phyloP scores from a whole-genome alignment of 768 basidiomycete species.

The Lactifluus subvellereus region DNA sequence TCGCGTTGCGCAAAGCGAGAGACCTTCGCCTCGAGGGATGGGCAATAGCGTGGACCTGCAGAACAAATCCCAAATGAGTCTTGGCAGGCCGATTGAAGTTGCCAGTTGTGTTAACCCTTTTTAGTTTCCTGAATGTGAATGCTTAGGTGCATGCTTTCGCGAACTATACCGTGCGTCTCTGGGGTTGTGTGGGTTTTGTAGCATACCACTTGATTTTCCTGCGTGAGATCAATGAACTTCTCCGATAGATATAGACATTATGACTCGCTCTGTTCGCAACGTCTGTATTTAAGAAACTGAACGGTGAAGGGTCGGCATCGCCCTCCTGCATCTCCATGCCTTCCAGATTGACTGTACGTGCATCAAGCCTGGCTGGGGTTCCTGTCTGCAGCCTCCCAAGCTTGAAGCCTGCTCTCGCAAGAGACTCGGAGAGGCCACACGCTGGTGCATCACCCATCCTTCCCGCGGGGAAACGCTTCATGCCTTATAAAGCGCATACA shows the following conservation, averaged over 20 bases:
- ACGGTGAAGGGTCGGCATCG: slow-evolving; percentile 59
- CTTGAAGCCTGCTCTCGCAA: slow-evolving; percentile 68
- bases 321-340: slow-evolving; percentile 60
- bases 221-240: neutral
- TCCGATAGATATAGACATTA: neutral
- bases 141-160: slow-evolving; percentile 68
- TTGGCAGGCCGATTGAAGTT: neutral
- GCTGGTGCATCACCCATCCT: slow-evolving; percentile 68
- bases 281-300: slow-evolving; percentile 63
- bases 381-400: slow-evolving; percentile 82
- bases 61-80: neutral
- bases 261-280: slow-evolving; percentile 63
- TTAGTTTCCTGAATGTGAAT: slow-evolving; percentile 86
- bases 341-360: slow-evolving; percentile 62
- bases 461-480: slow-evolving; percentile 73
- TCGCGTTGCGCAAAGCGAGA: slow-evolving; percentile 68
- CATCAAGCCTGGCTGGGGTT: slow-evolving; percentile 76
- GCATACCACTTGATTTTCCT: slow-evolving; percentile 72
- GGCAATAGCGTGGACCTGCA: slow-evolving; percentile 85
- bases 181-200: slow-evolving; percentile 69
- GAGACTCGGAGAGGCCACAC: slow-evolving; percentile 67
- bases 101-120: slow-evolving; percentile 47
- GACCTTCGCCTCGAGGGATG: slow-evolving; percentile 85
- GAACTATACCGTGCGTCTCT: slow-evolving; percentile 68
- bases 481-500: slow-evolving; percentile 37